Evolutionary conservation across 2,329 filamentous ascomycete genomes (phyloP).

Genomic region (Colletotrichum horii): DNA sequence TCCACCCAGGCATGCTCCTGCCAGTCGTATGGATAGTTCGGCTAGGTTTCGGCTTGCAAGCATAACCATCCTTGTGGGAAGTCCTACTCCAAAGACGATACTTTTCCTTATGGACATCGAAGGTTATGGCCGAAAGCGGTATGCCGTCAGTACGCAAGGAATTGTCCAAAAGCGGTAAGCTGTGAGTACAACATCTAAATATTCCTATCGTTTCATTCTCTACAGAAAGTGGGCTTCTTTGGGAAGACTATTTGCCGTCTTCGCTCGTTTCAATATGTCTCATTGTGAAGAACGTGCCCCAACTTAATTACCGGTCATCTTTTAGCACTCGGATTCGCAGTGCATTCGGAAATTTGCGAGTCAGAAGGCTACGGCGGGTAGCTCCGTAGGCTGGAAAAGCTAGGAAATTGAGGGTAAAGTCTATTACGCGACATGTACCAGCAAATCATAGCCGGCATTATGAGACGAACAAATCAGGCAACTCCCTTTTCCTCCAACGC

Average conservation of each 20-base stretch:
- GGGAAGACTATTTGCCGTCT: background rate
- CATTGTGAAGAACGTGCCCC: background rate
- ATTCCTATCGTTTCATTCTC: background rate
- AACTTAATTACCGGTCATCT: background rate
- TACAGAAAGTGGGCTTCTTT: background rate
- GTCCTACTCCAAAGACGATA: background rate
- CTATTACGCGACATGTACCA: background rate
- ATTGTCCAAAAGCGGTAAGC: background rate
- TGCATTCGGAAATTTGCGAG: background rate
- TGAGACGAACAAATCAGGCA: background rate
- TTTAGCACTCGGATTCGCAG: background rate
- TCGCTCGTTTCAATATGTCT: background rate
- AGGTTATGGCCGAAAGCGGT: background rate
- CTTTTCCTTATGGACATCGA: background rate
- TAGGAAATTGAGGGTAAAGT: background rate
- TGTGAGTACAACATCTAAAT: background rate
- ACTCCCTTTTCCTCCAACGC: background rate
- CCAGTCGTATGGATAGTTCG: background rate
- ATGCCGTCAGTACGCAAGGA: background rate
- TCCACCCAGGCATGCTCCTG: background rate
- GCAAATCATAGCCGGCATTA: background rate
- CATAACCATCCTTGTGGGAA: background rate
- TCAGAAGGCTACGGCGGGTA: background rate
- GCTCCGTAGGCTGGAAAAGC: background rate
- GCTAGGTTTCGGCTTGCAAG: background rate